Evolutionary conservation across 139 green algal genomes (phyloP).

Genomic region (Coelastrella sp.): DNA sequence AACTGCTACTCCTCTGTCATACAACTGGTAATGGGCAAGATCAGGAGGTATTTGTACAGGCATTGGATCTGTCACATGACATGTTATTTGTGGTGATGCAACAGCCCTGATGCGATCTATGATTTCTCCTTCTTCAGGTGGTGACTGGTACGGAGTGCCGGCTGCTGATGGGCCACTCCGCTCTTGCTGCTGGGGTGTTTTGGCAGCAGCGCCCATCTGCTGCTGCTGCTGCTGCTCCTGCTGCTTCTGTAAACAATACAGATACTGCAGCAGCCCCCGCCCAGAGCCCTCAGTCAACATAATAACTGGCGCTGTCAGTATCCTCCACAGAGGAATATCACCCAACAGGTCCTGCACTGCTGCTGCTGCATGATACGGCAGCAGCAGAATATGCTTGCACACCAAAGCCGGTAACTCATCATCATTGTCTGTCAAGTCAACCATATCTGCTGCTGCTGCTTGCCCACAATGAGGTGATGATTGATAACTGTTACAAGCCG

Average conservation of each 20-base stretch:
- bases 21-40: not conserved
- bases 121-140: not conserved
- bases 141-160: not conserved
- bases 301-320: constrained; percentile 19
- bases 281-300: not conserved
- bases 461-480: not conserved
- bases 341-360: constrained; percentile 62
- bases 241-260: constrained; percentile 1
- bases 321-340: constrained; percentile 19
- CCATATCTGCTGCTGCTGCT: constrained; percentile 3
- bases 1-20: not conserved
- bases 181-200: not conserved
- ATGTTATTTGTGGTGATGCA: too few species aligned
- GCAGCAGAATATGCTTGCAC: not conserved
- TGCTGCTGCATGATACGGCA: constrained; percentile 13
- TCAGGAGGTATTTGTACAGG: not conserved
- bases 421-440: not conserved
- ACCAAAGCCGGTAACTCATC: not conserved
- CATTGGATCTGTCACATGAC: too few species aligned
- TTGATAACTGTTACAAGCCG: not conserved
- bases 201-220: not conserved
- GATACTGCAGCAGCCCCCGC: not conserved
- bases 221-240: constrained; percentile 13
- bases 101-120: too few species aligned
- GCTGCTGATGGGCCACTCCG: not conserved